Conservation (phyloP, 1,139 yeast species). For the Blastobotrys arbuscula region DNA sequence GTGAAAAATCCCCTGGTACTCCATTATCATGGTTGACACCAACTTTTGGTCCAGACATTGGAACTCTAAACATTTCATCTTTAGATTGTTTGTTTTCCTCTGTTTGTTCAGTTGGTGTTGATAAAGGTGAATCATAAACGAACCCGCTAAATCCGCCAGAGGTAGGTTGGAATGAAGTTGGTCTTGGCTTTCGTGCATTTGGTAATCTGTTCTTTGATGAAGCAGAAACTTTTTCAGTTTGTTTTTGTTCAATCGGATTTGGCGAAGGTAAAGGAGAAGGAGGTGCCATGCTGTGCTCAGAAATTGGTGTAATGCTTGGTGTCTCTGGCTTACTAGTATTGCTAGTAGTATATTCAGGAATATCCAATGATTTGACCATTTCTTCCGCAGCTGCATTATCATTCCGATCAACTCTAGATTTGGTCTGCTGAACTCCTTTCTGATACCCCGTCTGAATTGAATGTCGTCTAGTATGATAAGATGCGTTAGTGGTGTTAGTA, state of each 20-base stretch:
- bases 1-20: conserved; percentile 34
- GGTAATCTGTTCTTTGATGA: conserved; percentile 22
- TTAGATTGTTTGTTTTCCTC: not conserved
- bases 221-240: not conserved
- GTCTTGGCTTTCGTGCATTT: conserved; percentile 35
- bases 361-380: conserved; percentile 23
- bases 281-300: conserved; percentile 9
- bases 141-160: conserved; percentile 11
- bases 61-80: conserved; percentile 21
- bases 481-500: conserved; percentile 6
- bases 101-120: not conserved
- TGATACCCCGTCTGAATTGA: conserved; percentile 27
- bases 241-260: not conserved
- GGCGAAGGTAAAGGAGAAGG: conserved; percentile 7
- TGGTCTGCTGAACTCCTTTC: conserved; percentile 21
- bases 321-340: conserved; percentile 15
- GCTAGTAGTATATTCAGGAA: conserved; percentile 17
- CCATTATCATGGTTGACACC: conserved; percentile 34
- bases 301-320: conserved; percentile 11
- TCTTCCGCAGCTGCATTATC: conserved; percentile 17
- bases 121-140: conserved; percentile 2
- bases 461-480: conserved; percentile 26
- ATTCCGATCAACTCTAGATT: not conserved
- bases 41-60: conserved; percentile 33
- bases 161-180: conserved; percentile 36